Evolutionary conservation across 202 grass and related monocot genomes (phyloP).

Genomic region (Musa balbisiana): DNA sequence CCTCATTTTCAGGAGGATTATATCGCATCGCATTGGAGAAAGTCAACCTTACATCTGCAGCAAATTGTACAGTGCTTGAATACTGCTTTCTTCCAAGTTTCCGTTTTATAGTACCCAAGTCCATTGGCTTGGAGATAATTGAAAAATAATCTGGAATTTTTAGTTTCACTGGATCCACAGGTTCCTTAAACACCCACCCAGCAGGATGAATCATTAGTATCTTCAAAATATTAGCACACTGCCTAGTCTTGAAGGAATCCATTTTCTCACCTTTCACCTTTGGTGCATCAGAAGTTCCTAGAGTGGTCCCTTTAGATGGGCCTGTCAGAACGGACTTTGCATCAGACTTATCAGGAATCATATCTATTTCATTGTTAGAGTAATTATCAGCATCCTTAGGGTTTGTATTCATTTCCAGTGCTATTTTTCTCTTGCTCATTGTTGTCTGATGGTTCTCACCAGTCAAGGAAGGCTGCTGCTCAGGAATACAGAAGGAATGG

Average conservation of each 20-base stretch:
- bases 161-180: conserved; percentile 61
- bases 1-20: conserved; percentile 74
- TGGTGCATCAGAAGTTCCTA: conserved; percentile 4
- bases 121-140: conserved; percentile 77
- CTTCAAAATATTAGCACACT: conserved; percentile 49
- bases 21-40: conserved; percentile 92
- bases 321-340: conserved; percentile 23
- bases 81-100: conserved; percentile 57
- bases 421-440: conserved; percentile 39
- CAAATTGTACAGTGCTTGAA: conserved; percentile 38
- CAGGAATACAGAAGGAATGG: not conserved
- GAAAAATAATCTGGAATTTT: conserved; percentile 76
- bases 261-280: conserved; percentile 40
- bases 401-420: conserved; percentile 33
- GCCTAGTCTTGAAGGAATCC: conserved; percentile 47
- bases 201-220: conserved; percentile 52
- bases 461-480: conserved; percentile 1
- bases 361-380: conserved; percentile 24
- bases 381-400: conserved; percentile 21
- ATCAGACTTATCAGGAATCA: conserved; percentile 24
- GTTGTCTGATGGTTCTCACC: conserved; percentile 8
- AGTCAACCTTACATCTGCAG: conserved; percentile 64
- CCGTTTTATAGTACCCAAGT: conserved; percentile 66
- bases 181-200: conserved; percentile 68
- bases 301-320: not conserved